Evolutionary conservation across 371 early-diverging fungal species (phyloP).

Genomic region (Smittium culicis): DNA sequence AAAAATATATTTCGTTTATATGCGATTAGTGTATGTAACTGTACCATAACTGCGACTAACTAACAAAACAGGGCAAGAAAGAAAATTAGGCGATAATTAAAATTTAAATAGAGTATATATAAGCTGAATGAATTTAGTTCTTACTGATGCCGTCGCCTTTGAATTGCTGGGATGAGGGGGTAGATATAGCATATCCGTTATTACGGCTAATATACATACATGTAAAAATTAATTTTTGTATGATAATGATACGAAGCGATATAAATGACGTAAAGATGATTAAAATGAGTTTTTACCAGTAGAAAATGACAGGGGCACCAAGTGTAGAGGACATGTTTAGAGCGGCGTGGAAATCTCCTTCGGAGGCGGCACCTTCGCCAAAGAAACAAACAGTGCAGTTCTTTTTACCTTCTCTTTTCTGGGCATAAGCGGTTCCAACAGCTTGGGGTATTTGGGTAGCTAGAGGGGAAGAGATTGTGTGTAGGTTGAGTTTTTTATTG

Average conservation of each 20-base stretch:
- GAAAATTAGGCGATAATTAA: too few relatives aligned
- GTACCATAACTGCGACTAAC: too few relatives aligned
- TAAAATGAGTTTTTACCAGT: too few relatives aligned
- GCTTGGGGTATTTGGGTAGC: slow-evolving; percentile 98
- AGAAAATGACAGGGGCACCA: slow-evolving; percentile 81
- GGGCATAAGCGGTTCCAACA: slow-evolving; percentile 91
- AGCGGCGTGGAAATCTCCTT: slow-evolving; percentile 96
- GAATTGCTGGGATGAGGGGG: slow-evolving; percentile 88
- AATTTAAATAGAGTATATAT: too few relatives aligned
- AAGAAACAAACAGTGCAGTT: slow-evolving; percentile 84
- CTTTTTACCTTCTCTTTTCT: slow-evolving; percentile 62
- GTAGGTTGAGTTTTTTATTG: slow-evolving; percentile 64
- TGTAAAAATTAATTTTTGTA: not conserved
- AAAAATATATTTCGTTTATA: too few relatives aligned
- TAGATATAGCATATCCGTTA: slow-evolving; percentile 97
- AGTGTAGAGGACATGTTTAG: slow-evolving; percentile 92
- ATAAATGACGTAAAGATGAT: too few relatives aligned
- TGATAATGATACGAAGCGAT: too few relatives aligned
- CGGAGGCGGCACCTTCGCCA: slow-evolving; percentile 95
- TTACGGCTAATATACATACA: slow-evolving; percentile 61
- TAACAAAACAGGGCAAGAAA: too few relatives aligned
- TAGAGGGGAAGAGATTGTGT: slow-evolving; percentile 92
- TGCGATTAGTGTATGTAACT: too few relatives aligned
- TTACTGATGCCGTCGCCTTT: slow-evolving; percentile 79
- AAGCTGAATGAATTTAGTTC: too few relatives aligned